Evolutionary conservation across 768 basidiomycete species (phyloP).

Genomic region (Mycena albidolilacea): DNA sequence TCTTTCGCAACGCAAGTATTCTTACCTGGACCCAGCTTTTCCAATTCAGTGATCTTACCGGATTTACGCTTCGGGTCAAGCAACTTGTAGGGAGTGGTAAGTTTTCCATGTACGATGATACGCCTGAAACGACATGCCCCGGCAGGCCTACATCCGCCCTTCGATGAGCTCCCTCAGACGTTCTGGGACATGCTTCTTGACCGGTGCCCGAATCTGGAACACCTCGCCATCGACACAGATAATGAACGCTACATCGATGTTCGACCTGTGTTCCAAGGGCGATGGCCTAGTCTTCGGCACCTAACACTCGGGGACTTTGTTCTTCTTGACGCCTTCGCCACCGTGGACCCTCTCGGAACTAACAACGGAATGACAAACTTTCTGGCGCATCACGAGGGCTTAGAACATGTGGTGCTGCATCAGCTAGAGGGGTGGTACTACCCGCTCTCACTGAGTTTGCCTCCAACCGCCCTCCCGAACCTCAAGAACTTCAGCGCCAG

Average conservation of each 20-base stretch:
- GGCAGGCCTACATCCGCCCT: slow-evolving; percentile 38
- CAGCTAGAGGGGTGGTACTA: slow-evolving; percentile 41
- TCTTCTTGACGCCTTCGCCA: slow-evolving; percentile 38
- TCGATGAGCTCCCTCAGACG: slow-evolving; percentile 39
- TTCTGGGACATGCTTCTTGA: slow-evolving; percentile 38
- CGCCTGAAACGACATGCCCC: not conserved
- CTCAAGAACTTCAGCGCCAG: slow-evolving; percentile 34
- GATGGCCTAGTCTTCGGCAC: slow-evolving; percentile 35
- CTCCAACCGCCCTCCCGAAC: slow-evolving; percentile 35
- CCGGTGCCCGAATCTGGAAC: slow-evolving; percentile 34
- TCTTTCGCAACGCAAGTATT: not conserved
- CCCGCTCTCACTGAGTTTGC: slow-evolving; percentile 36
- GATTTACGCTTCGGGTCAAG: slow-evolving; percentile 38
- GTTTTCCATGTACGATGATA: slow-evolving; percentile 1
- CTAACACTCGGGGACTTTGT: slow-evolving; percentile 40
- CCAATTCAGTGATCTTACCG: slow-evolving; percentile 32
- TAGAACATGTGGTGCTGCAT: slow-evolving; percentile 34
- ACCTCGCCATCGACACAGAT: slow-evolving; percentile 38
- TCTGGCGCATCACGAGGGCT: slow-evolving; percentile 22
- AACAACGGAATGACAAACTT: slow-evolving; percentile 39
- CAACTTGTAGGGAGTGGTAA: slow-evolving; percentile 37
- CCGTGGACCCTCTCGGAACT: slow-evolving; percentile 32
- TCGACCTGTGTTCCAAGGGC: slow-evolving; percentile 35
- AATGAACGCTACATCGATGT: slow-evolving; percentile 41
- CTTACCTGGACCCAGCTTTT: slow-evolving; percentile 26